Percentiles rank a stretch among this genome's conserved stretches.
These are phyloP conservation scores for Triticum aestivum DNA, from an alignment of 176 grass and related monocot genomes.

Conservation along the genomic window DNA sequence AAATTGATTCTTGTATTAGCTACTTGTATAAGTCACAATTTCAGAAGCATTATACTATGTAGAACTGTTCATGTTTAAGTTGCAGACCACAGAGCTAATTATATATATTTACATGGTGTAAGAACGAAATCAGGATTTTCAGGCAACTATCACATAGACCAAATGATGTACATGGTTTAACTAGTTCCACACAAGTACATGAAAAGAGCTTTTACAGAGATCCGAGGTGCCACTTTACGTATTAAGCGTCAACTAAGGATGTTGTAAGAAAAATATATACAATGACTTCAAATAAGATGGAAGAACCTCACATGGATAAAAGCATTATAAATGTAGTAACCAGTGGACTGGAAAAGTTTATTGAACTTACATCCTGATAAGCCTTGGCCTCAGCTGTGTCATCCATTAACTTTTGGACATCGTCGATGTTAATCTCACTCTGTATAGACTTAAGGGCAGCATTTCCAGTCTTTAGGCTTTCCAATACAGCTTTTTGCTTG, in stretches of 20 bases:
- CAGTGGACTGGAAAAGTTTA: conserved; percentile 8
- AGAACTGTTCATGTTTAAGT: conserved; percentile 13
- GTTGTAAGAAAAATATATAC: conserved; percentile 4
- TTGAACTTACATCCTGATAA: conserved; percentile 89
- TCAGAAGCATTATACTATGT: neutral
- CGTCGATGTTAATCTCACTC: conserved; percentile 94
- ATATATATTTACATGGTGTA: neutral
- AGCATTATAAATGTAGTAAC: neutral
- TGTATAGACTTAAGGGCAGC: conserved; percentile 96
- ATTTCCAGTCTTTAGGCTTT: conserved; percentile 90
- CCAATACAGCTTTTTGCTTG: conserved; percentile 94
- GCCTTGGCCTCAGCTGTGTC: conserved; percentile 95
- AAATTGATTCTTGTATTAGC: neutral
- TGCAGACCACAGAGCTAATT: neutral
- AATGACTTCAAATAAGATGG: neutral
- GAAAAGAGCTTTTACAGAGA: conserved; percentile 1
- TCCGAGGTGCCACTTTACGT: neutral
- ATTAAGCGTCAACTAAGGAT: neutral
- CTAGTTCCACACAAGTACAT: conserved; percentile 1
- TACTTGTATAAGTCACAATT: neutral
- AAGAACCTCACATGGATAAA: conserved; percentile 13
- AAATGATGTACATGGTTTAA: neutral
- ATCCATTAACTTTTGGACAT: conserved; percentile 99
- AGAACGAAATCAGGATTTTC: neutral
- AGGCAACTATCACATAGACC: neutral